Percentiles rank a stretch among this genome's conserved stretches.
Conservation (phyloP, 2,329 filamentous ascomycete genomes). For the Epichloe festucae region DNA sequence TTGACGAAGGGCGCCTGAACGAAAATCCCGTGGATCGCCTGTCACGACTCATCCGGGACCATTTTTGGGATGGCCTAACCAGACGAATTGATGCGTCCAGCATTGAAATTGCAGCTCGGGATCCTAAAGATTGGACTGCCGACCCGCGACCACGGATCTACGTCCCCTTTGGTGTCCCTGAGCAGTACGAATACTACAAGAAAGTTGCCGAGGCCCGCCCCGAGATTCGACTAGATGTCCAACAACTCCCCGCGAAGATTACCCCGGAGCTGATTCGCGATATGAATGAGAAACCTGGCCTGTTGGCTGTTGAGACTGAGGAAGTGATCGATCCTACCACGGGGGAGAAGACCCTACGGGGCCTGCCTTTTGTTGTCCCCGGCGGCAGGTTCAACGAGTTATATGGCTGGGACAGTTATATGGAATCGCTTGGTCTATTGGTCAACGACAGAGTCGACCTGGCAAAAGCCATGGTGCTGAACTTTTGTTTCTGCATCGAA, state of each 20-base stretch:
- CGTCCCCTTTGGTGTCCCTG: constrained; percentile 68
- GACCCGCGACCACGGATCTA: constrained; percentile 88
- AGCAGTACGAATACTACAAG: constrained; percentile 82
- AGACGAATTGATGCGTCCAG: constrained; percentile 79
- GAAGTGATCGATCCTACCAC: constrained; percentile 48
- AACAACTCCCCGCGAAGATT: constrained; percentile 61
- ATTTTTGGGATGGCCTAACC: constrained; percentile 88
- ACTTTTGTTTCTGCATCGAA: constrained; percentile 96
- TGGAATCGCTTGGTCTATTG: constrained; percentile 84
- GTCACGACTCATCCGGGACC: constrained; percentile 71
- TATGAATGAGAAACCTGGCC: constrained; percentile 75
- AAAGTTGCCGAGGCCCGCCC: constrained; percentile 66
- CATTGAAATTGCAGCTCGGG: constrained; percentile 73
- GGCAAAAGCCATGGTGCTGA: constrained; percentile 86
- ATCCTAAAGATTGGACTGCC: constrained; percentile 91
- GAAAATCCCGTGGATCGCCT: constrained; percentile 90
- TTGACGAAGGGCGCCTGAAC: constrained; percentile 82
- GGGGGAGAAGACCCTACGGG: constrained; percentile 62
- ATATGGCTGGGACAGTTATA: constrained; percentile 98
- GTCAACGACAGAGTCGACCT: constrained; percentile 75
- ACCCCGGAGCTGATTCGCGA: constrained; percentile 71
- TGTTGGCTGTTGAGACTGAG: constrained; percentile 84
- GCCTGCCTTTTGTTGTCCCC: constrained; percentile 91
- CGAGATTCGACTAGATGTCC: constrained; percentile 77
- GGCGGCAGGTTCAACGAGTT: constrained; percentile 96